Evolutionary conservation across 176 grass and related monocot genomes (phyloP).

Genomic region (Rhynchospora breviuscula): DNA sequence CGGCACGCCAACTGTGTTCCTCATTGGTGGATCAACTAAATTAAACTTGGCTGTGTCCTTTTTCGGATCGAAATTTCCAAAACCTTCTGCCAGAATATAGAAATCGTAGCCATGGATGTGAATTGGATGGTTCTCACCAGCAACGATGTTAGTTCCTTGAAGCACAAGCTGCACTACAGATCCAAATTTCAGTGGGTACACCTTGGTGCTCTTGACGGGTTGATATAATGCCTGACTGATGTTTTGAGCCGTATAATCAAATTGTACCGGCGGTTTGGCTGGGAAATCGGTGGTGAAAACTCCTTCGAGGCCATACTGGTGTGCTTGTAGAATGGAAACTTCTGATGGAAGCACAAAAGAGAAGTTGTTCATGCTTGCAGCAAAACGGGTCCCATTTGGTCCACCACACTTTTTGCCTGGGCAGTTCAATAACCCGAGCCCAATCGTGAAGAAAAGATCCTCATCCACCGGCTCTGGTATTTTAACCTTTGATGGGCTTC

Average conservation of each 20-base stretch:
- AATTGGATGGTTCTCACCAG: constrained; percentile 67
- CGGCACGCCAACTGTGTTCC: constrained; percentile 68
- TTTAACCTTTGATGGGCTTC: constrained; percentile 38
- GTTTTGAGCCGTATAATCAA: constrained; percentile 65
- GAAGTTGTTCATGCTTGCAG: constrained; percentile 83
- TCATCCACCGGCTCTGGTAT: constrained; percentile 51
- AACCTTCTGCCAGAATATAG: constrained; percentile 57
- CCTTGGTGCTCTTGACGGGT: constrained; percentile 46
- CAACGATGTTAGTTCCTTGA: constrained; percentile 70
- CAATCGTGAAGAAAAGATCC: constrained; percentile 69
- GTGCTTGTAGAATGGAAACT: constrained; percentile 51
- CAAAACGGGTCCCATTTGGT: constrained; percentile 61
- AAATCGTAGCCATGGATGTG: constrained; percentile 80
- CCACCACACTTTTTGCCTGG: constrained; percentile 33
- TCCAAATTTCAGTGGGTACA: constrained; percentile 58
- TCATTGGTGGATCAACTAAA: constrained; percentile 48
- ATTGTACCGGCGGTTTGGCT: constrained; percentile 45
- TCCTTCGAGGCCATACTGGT: constrained; percentile 34
- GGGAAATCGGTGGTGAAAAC: constrained; percentile 75
- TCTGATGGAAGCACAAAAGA: constrained; percentile 58
- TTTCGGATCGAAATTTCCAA: constrained; percentile 55
- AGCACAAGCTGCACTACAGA: constrained; percentile 65
- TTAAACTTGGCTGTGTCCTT: constrained; percentile 69
- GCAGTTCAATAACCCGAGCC: constrained; percentile 54
- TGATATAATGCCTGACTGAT: constrained; percentile 38